These are phyloP conservation scores for Leonotis leonurus DNA, from an alignment of 257 asterid species.

Conservation along the genomic window DNA sequence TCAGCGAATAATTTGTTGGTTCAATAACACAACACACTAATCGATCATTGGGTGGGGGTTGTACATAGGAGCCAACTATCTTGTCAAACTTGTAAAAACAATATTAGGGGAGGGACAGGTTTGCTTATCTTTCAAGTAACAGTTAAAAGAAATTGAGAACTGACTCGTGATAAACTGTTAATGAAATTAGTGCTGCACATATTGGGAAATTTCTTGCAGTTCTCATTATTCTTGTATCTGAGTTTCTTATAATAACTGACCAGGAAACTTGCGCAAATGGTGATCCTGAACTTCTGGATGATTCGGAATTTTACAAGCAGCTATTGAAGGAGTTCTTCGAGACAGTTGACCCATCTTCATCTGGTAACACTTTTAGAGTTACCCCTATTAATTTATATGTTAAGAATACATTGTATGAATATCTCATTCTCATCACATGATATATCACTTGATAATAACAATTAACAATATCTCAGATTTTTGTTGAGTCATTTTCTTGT, in stretches of 20 bases:
- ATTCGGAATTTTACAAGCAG: conserved; percentile 80
- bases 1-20: neutral
- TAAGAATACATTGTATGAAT: neutral
- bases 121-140: neutral
- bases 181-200: neutral
- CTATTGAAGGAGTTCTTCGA: conserved; percentile 86
- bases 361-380: conserved; percentile 44
- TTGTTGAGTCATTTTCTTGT: neutral
- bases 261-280: conserved; percentile 47
- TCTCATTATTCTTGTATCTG: neutral
- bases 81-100: neutral
- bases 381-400: neutral
- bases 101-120: neutral
- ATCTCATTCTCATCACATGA: neutral
- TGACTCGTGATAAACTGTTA: neutral
- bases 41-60: neutral
- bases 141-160: neutral
- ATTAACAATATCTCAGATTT: neutral
- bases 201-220: neutral
- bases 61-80: neutral
- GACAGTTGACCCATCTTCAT: conserved; percentile 75
- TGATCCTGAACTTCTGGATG: conserved; percentile 87
- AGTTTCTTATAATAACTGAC: neutral
- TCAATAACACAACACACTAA: neutral
- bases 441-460: neutral